These are phyloP conservation scores for Clonostachys rosea DNA, from an alignment of 2,329 filamentous ascomycete species.

Conservation along the genomic window DNA sequence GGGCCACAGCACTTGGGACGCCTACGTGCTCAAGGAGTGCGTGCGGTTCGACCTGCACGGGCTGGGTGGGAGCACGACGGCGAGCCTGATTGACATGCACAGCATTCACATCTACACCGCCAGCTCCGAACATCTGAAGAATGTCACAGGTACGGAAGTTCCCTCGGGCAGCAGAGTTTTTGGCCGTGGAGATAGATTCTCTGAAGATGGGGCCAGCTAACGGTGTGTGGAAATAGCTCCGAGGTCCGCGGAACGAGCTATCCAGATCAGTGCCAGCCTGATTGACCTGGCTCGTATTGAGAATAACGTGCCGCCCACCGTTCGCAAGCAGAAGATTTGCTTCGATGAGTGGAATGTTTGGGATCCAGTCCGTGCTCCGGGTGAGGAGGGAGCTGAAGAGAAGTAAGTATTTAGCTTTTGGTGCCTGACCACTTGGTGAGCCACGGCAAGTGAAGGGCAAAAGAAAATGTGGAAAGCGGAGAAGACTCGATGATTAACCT, in stretches of 20 bases:
- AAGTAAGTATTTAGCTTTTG: slow-evolving; percentile 11
- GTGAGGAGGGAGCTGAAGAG: slow-evolving; percentile 69
- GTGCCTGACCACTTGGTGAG: background rate
- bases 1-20: slow-evolving; percentile 67
- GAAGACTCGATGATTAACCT: background rate
- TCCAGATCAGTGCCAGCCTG: slow-evolving; percentile 62
- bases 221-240: slow-evolving; percentile 41
- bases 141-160: slow-evolving; percentile 34
- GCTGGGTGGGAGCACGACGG: slow-evolving; percentile 21
- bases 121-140: slow-evolving; percentile 40
- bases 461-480: no score
- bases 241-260: slow-evolving; percentile 66
- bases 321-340: slow-evolving; percentile 67
- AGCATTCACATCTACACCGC: slow-evolving; percentile 77
- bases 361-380: slow-evolving; percentile 68
- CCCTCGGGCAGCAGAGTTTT: background rate
- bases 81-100: slow-evolving; percentile 68
- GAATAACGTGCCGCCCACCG: slow-evolving; percentile 52
- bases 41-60: slow-evolving; percentile 33
- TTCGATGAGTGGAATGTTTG: slow-evolving; percentile 87
- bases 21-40: slow-evolving; percentile 67
- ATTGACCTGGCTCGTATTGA: slow-evolving; percentile 73
- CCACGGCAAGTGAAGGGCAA: no score
- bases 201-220: background rate
- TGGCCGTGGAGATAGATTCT: background rate